Percentiles rank a stretch among this genome's conserved stretches.
phyloP scores from a whole-genome alignment of 371 early-diverging fungal species.

The Rhizopus arrhizus region DNA sequence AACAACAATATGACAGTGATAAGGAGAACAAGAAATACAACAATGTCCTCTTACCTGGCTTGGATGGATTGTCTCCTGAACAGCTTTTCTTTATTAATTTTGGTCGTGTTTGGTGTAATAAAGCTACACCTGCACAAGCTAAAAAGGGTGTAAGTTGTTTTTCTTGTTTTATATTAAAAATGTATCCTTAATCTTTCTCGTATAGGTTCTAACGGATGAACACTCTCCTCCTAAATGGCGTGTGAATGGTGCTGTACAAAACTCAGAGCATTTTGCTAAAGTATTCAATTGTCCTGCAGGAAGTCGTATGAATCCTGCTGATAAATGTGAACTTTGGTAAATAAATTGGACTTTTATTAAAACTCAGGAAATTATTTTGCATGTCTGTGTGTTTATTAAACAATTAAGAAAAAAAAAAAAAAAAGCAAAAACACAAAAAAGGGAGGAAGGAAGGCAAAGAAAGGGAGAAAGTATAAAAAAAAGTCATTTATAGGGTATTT shows the following conservation, averaged over 20 bases:
- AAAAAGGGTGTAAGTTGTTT: slow-evolving; percentile 34
- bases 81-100: slow-evolving; percentile 61
- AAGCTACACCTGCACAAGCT: slow-evolving; percentile 37
- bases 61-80: slow-evolving; percentile 48
- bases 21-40: slow-evolving; percentile 35
- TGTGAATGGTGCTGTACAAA: slow-evolving; percentile 68
- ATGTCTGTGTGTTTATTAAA: not conserved
- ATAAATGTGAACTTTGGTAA: slow-evolving; percentile 60
- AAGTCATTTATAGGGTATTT: not conserved
- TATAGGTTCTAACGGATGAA: slow-evolving; percentile 45
- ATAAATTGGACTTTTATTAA: slow-evolving; percentile 1
- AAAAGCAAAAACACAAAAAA: not conserved
- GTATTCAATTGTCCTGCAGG: slow-evolving; percentile 63
- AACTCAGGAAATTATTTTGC: not conserved
- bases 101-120: slow-evolving; percentile 60
- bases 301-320: slow-evolving; percentile 59
- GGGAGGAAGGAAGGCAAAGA: not conserved
- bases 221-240: slow-evolving; percentile 63
- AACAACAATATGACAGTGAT: slow-evolving; percentile 43
- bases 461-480: not conserved
- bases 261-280: slow-evolving; percentile 61
- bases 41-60: slow-evolving; percentile 53
- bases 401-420: not conserved
- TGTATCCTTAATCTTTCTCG: not conserved
- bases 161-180: not conserved